These are phyloP conservation scores for Kazachstania psychrophila DNA, from an alignment of 805 yeast species.

Conservation along the genomic window DNA sequence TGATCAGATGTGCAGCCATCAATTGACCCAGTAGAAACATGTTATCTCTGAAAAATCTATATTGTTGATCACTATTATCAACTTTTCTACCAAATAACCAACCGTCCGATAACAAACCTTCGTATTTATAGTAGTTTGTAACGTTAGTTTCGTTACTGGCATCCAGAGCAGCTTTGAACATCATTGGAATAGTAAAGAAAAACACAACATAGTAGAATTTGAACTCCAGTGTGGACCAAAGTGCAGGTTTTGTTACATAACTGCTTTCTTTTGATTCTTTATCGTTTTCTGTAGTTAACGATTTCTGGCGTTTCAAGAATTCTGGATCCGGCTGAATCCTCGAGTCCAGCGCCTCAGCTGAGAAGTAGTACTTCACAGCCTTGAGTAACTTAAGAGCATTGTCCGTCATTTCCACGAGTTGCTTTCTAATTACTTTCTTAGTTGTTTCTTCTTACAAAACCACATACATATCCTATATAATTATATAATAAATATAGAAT, in stretches of 20 bases:
- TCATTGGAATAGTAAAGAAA: conserved; percentile 63
- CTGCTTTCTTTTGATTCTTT: background rate
- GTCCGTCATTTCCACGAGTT: background rate
- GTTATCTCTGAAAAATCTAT: conserved; percentile 77
- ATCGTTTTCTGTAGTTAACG: background rate
- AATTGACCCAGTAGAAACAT: conserved; percentile 52
- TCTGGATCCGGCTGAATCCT: conserved; percentile 19
- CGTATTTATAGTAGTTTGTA: conserved; percentile 53
- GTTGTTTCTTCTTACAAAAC: no score
- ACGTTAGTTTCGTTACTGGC: conserved; percentile 70
- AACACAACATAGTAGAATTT: conserved; percentile 56
- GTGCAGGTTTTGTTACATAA: background rate
- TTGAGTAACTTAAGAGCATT: no score
- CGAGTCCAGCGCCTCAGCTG: conserved; percentile 22
- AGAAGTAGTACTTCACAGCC: conserved; percentile 16
- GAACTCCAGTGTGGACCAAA: conserved; percentile 73
- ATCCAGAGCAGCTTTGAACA: conserved; percentile 73
- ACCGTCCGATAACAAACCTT: conserved; percentile 58
- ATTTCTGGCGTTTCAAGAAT: conserved; percentile 2
- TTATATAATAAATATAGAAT: no score
- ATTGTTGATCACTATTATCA: conserved; percentile 88
- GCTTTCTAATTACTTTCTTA: background rate
- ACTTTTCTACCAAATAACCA: conserved; percentile 88
- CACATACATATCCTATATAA: no score
- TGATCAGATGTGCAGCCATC: conserved; percentile 41